phyloP scores from a whole-genome alignment of 2,329 filamentous ascomycete genomes.

The Paraphoma sp. region DNA sequence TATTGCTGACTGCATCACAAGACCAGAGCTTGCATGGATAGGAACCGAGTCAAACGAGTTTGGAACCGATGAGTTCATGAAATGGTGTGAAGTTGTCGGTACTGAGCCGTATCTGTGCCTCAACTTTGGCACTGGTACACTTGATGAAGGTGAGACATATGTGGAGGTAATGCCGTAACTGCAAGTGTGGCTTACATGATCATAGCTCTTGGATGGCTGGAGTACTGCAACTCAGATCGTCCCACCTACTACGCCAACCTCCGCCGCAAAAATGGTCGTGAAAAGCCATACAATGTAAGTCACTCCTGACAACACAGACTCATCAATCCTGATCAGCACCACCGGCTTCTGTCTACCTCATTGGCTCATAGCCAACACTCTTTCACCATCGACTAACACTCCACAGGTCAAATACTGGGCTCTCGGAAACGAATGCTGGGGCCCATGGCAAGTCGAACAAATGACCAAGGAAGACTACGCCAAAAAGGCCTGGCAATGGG shows the following conservation, averaged over 20 bases:
- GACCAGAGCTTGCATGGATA: slow-evolving; percentile 80
- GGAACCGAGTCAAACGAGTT: slow-evolving; percentile 79
- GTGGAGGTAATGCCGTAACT: too few relatives aligned
- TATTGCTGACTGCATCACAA: slow-evolving; percentile 18
- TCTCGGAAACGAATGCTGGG: slow-evolving; percentile 77
- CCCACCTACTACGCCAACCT: slow-evolving; percentile 85
- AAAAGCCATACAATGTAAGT: slow-evolving; percentile 73
- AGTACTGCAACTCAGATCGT: slow-evolving; percentile 82
- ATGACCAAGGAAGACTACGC: slow-evolving; percentile 74
- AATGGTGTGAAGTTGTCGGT: slow-evolving; percentile 75
- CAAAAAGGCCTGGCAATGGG: slow-evolving; percentile 73
- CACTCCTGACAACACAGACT: neutral
- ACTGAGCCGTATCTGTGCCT: slow-evolving; percentile 81
- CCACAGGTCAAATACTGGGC: slow-evolving; percentile 79
- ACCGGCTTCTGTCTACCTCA: too few relatives aligned
- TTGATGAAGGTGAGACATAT: slow-evolving; percentile 56
- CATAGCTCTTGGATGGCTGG: slow-evolving; percentile 74
- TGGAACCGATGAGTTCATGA: slow-evolving; percentile 86
- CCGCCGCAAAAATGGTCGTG: slow-evolving; percentile 74
- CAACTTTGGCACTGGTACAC: slow-evolving; percentile 77
- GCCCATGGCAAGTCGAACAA: slow-evolving; percentile 71
- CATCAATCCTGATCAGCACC: too few relatives aligned
- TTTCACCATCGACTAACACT: slow-evolving; percentile 4
- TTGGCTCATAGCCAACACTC: too few relatives aligned
- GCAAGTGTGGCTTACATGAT: slow-evolving; percentile 16